Base-by-base conservation (phyloP, 1,139 yeast genomes). In the Lodderomyces pseudojiufengensis region DNA sequence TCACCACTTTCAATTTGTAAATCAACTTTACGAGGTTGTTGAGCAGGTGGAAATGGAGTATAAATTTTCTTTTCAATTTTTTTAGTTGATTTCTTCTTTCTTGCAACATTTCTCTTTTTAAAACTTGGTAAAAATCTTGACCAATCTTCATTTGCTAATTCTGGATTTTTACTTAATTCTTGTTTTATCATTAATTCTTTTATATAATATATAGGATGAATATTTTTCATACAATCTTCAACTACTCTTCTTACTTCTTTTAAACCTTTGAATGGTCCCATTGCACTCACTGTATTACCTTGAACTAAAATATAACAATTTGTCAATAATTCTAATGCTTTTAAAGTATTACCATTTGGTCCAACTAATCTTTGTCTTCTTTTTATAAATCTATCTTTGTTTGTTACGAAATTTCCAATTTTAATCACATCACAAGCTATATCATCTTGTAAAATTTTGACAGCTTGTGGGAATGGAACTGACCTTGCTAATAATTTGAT, bases 11-110 rank as follows among this genome's bases (percentile, higher is more conserved):
- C 98, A 63, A 94, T 88, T 66, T 90, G 95, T 58, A 90, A 69
- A 77, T 94, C 99, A 62, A 94, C 73, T 84, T 92, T 90, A 72
- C 98, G 83, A 55, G 97, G 98, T 49, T 78, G 77, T 65, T 87
- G 99, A 40, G 87, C 86, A 49, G 98, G 98, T 64, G 99, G 99
- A 88, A 94, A 94, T 55, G 98, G 98, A 23, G 98, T 92, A 76
- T 92, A 92, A 3, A 78, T 82, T 65, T 81, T 87, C 84, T 84
- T 84, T 60, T 83, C 85, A 50, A 67, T 57, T 51, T 65, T 64
- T 68, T 78, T 81, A 46, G 92, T 85, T 71, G 81, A 82, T 83
- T 86, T 86, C 83, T 85, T 86, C 83, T 85, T 86, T 57, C 98
- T 81, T 30, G 95, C 95, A 47, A 92, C 96, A 52, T 88, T 88